Conservation (phyloP, 805 yeast species). For the Candida schatavii region DNA sequence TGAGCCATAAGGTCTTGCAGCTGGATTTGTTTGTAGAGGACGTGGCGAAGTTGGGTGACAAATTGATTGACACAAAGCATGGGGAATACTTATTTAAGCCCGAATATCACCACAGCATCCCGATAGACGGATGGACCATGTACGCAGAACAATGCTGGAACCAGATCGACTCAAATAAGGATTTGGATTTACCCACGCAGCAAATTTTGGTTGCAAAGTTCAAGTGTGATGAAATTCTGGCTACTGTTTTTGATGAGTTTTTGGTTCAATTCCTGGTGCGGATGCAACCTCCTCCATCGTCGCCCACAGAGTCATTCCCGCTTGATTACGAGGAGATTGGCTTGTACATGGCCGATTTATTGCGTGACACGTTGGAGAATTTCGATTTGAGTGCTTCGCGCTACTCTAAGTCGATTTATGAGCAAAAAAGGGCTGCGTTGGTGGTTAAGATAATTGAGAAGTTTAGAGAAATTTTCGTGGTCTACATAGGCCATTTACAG, state of each 20-base stretch:
- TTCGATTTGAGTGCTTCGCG: constrained; percentile 77
- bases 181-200: constrained; percentile 93
- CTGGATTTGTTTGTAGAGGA: constrained; percentile 65
- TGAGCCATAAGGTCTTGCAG: constrained; percentile 84
- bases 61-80: constrained; percentile 42
- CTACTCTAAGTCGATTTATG: constrained; percentile 65
- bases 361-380: constrained; percentile 43
- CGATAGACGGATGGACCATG: constrained; percentile 94
- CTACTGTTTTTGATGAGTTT: constrained; percentile 31
- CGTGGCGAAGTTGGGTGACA: constrained; percentile 60
- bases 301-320: neutral
- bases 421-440: constrained; percentile 55
- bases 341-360: constrained; percentile 38
- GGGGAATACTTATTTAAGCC: constrained; percentile 52
- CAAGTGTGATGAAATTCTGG: constrained; percentile 86
- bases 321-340: constrained; percentile 48
- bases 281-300: constrained; percentile 5
- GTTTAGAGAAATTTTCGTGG: constrained; percentile 12
- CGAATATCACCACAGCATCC: constrained; percentile 79
- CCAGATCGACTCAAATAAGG: constrained; percentile 89
- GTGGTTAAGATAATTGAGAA: constrained; percentile 38
- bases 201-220: constrained; percentile 92
- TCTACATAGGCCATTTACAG: neutral
- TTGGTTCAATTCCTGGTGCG: constrained; percentile 14
- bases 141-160: constrained; percentile 93